Evolutionary conservation across 495 filamentous ascomycete species (phyloP).

Genomic region (Podospora pseudocomata): DNA sequence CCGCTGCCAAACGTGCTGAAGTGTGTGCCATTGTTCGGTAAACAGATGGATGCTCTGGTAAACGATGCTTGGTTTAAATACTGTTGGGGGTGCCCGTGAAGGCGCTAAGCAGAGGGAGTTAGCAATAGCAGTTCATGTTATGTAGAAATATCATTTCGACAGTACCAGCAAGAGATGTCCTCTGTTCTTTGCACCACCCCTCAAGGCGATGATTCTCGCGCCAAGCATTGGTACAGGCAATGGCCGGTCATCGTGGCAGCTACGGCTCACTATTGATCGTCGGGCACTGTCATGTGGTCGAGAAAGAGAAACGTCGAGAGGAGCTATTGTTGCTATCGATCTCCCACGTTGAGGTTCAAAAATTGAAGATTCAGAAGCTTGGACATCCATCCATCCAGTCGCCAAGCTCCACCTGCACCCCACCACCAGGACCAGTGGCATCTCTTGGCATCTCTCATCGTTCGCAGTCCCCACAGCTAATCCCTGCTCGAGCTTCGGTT

Average conservation of each 20-base stretch:
- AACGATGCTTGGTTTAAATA: neutral
- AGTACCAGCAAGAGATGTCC: slow-evolving; percentile 1
- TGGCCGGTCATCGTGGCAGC: slow-evolving; percentile 26
- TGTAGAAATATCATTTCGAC: neutral
- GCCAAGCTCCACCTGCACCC: neutral
- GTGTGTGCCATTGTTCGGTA: neutral
- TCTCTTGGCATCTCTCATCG: neutral
- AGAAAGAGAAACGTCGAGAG: neutral
- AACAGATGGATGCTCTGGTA: neutral
- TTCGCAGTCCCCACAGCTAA: neutral
- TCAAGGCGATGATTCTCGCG: slow-evolving; percentile 25
- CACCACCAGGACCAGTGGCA: neutral
- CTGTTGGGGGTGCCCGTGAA: neutral
- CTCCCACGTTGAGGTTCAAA: neutral
- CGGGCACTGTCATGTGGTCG: neutral
- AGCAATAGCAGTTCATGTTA: neutral
- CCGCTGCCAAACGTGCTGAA: neutral
- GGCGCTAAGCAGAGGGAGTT: neutral
- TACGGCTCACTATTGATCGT: neutral
- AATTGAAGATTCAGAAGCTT: neutral
- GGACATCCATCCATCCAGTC: neutral
- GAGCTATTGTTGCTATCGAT: neutral
- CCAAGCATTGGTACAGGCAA: slow-evolving; percentile 26
- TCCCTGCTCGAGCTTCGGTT: neutral
- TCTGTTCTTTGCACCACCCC: slow-evolving; percentile 18